Base-by-base conservation (phyloP, 2,329 filamentous ascomycete species). In the Lasiodiplodia sp. region DNA sequence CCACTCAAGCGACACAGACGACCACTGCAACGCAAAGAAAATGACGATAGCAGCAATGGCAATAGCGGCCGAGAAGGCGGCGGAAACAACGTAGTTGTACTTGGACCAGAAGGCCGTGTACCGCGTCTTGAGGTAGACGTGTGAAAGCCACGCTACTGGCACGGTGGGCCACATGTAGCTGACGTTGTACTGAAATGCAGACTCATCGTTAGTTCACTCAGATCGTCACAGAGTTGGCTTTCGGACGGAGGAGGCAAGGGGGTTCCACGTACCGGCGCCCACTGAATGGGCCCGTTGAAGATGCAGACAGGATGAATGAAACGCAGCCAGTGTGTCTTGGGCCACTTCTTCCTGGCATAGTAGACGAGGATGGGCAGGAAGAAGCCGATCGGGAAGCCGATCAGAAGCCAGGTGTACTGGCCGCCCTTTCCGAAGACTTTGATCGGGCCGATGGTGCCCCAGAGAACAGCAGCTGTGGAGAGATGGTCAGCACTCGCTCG, bases 11-110 rank as follows among this genome's bases (percentile, higher is more conserved):
- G 76, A 74, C 28, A 68, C 25, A 40, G 83, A 81, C 2, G 89
- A 89, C 71, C 92, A 77, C 68, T 88, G 87, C 34, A 93, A 80
- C 1, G 88, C 85, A 72, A 92, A 87, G 82, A 93, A 92, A 68
- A 93, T 89, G 68, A 93, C 77, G 44, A 93, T 85, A 0, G 89
- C 90, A 40, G 85, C 86, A 23, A 92, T 77, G 14, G 89, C 87
- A 5, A 92, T 83, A 5, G 91, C 91, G 60, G 86, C 87, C 77
- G 93, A 91, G 47, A 93, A 81, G 1, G 88, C 91, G 0, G 91
- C 91, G 4, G 90, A 92, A 0, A 89, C 88, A 74, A 92, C 85
- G 77, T 93, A 93, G 81, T 93, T 93, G 81, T 92, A 93, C 77
- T 85, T 85, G 68, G 82, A 80, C 84, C 85, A 87, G 71, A 86